Conservation (phyloP, 441 rosid species). For the Theobroma grandiflorum region DNA sequence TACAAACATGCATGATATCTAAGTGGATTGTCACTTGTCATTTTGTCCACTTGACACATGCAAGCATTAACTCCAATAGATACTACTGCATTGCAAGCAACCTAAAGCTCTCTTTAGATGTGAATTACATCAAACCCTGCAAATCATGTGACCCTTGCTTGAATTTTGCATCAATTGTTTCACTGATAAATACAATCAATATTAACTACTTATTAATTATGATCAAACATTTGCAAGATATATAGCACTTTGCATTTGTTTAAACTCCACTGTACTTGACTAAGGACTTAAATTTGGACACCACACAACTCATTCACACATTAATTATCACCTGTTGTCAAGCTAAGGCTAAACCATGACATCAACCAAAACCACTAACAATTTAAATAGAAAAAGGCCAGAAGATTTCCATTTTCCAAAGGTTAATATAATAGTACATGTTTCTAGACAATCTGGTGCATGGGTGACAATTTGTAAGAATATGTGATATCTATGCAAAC, state of each 20-base stretch:
- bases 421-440: not conserved
- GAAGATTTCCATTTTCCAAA: not conserved
- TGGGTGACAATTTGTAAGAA: not conserved
- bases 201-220: not conserved
- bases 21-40: no score
- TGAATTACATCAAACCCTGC: conserved; percentile 1
- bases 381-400: not conserved
- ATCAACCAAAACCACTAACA: not conserved
- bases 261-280: not conserved
- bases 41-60: no score
- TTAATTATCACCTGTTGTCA: not conserved
- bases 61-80: no score
- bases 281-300: no score
- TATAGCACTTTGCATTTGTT: not conserved
- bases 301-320: not conserved
- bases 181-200: not conserved
- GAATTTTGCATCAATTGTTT: not conserved
- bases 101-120: not conserved
- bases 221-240: not conserved
- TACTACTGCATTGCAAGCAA: conserved; percentile 11
- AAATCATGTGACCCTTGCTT: conserved; percentile 10
- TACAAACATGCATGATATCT: no score
- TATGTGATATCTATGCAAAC: not conserved
- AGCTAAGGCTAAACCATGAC: not conserved
- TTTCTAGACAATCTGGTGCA: not conserved